phyloP scores from a whole-genome alignment of 495 filamentous ascomycete species.

The Jackrogersella minutella region DNA sequence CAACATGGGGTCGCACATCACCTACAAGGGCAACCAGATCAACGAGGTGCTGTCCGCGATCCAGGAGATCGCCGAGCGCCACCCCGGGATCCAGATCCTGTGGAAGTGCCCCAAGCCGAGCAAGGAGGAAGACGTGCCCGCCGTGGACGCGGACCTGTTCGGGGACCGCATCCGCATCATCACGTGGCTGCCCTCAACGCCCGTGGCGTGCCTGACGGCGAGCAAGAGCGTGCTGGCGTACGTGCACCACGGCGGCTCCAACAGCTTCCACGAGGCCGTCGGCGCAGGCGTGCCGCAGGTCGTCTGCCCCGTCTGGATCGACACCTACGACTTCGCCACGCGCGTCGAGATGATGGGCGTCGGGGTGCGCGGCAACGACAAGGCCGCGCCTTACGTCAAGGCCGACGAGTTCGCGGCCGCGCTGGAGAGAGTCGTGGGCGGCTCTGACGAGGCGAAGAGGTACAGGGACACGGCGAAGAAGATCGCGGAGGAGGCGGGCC shows the following conservation, averaged over 20 bases:
- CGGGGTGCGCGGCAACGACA: not conserved
- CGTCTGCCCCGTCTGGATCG: not conserved
- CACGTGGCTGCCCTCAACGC: not conserved
- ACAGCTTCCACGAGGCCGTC: not conserved
- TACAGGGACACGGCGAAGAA: slow-evolving; percentile 1
- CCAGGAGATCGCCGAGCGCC: not conserved
- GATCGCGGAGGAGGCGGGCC: not conserved
- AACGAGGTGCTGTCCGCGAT: not conserved
- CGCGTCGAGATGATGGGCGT: not conserved
- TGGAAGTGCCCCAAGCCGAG: slow-evolving; percentile 5
- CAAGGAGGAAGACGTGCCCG: not conserved
- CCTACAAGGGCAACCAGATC: slow-evolving; percentile 7
- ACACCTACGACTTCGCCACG: slow-evolving; percentile 1
- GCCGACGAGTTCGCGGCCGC: not conserved
- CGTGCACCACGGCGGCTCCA: not conserved
- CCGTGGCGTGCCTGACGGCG: not conserved
- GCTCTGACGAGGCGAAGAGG: not conserved
- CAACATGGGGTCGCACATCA: slow-evolving; percentile 6
- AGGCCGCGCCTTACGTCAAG: not conserved
- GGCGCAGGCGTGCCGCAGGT: slow-evolving; percentile 1
- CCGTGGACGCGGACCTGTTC: not conserved
- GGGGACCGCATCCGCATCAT: not conserved
- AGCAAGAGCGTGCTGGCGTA: not conserved
- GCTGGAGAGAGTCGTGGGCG: not conserved
- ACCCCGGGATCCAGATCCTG: not conserved